A percentile compares a stretch with the other conserved stretches of the same genome.
phyloP scores from a whole-genome alignment of 441 rosid genomes.

The Populus tomentosa region DNA sequence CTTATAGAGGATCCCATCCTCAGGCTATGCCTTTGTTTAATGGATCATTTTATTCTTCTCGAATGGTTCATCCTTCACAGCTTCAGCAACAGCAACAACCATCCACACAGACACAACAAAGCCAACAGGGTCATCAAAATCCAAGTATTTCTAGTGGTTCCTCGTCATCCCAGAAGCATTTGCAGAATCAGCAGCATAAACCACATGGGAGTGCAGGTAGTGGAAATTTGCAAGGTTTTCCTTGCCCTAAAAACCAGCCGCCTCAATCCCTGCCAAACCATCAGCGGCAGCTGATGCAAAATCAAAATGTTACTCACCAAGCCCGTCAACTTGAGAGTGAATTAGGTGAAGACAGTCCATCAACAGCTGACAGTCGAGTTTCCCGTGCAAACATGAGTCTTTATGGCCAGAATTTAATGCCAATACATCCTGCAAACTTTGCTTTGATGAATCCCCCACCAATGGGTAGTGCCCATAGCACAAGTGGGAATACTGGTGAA shows the following conservation, averaged over 20 bases:
- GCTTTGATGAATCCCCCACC: constrained; percentile 57
- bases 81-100: too few species aligned
- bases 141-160: constrained; percentile 18
- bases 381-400: constrained; percentile 46
- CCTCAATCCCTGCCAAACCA: constrained; percentile 54
- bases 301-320: constrained; percentile 62
- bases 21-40: constrained; percentile 36
- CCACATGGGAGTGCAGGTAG: constrained; percentile 34
- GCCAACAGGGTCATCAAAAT: too few species aligned
- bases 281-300: constrained; percentile 67
- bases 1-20: constrained; percentile 69
- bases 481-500: constrained; percentile 45
- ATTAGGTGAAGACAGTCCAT: constrained; percentile 70
- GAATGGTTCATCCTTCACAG: too few species aligned
- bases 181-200: constrained; percentile 75
- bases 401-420: constrained; percentile 42
- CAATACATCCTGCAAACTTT: constrained; percentile 60
- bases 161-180: constrained; percentile 72
- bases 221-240: constrained; percentile 64
- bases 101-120: too few species aligned
- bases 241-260: constrained; percentile 48
- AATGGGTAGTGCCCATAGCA: constrained; percentile 37
- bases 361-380: constrained; percentile 72
- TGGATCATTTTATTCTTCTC: too few species aligned
- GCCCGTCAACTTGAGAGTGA: constrained; percentile 54